These are phyloP conservation scores for Didymella glomerata DNA, from an alignment of 2,329 filamentous ascomycete genomes.

Conservation along the genomic window DNA sequence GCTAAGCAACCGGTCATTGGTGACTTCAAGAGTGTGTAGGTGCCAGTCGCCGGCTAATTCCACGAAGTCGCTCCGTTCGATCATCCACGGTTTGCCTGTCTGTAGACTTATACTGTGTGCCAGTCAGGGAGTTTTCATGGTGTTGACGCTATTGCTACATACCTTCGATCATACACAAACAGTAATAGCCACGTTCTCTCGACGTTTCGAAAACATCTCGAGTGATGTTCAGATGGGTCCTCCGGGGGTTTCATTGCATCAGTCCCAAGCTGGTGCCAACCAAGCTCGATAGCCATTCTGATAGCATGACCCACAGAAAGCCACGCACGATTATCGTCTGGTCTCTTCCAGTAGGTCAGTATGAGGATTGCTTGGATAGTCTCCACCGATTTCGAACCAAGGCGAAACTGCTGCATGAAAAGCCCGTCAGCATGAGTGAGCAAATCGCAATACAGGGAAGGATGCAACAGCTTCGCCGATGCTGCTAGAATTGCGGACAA, in stretches of 20 bases:
- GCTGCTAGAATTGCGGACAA: slow-evolving; percentile 1
- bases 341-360: slow-evolving; percentile 22
- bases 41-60: slow-evolving; percentile 14
- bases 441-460: neutral
- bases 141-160: neutral
- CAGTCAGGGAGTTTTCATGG: neutral
- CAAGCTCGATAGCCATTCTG: slow-evolving; percentile 22
- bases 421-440: slow-evolving; percentile 1
- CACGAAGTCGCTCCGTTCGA: slow-evolving; percentile 13
- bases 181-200: slow-evolving; percentile 16
- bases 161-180: slow-evolving; percentile 19
- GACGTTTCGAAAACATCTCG: neutral
- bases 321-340: slow-evolving; percentile 18
- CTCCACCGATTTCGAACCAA: slow-evolving; percentile 7
- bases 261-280: slow-evolving; percentile 16
- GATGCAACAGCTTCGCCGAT: slow-evolving; percentile 4
- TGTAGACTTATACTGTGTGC: slow-evolving; percentile 8
- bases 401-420: neutral
- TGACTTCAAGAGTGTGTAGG: slow-evolving; percentile 8
- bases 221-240: neutral
- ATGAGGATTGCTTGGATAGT: slow-evolving; percentile 18
- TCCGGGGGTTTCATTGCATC: neutral
- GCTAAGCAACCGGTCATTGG: slow-evolving; percentile 20
- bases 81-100: slow-evolving; percentile 18
- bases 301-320: slow-evolving; percentile 17